Evolutionary conservation across 2,329 filamentous ascomycete species (phyloP).

Genomic region (Colletotrichum zoysiae): DNA sequence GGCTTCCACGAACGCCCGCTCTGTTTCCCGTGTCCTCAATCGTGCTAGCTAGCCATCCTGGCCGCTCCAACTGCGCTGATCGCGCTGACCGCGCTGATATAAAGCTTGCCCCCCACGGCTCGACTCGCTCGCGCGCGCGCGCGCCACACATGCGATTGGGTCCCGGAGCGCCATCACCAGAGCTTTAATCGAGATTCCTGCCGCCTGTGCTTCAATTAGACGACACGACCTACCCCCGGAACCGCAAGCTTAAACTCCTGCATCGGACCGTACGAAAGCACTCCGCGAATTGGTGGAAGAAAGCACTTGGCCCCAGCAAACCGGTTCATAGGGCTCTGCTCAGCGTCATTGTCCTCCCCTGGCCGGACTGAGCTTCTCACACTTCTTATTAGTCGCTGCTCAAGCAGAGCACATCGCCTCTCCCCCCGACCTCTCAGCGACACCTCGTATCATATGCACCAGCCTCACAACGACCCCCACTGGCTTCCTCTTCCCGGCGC

Average conservation of each 20-base stretch:
- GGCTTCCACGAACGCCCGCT: slow-evolving; percentile 1
- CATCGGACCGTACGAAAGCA: slow-evolving; percentile 19
- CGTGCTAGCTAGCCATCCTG: slow-evolving; percentile 12
- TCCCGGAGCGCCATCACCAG: slow-evolving; percentile 27
- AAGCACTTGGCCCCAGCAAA: slow-evolving; percentile 25
- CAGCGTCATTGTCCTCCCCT: slow-evolving; percentile 13
- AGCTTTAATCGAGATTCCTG: slow-evolving; percentile 39
- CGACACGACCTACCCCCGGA: slow-evolving; percentile 25
- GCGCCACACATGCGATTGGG: slow-evolving; percentile 16
- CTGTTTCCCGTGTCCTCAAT: slow-evolving; percentile 4
- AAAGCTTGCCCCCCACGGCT: slow-evolving; percentile 24
- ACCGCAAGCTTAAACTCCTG: slow-evolving; percentile 27
- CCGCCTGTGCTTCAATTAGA: slow-evolving; percentile 35
- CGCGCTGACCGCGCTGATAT: background rate
- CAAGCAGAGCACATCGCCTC: slow-evolving; percentile 25
- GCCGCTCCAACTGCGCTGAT: background rate
- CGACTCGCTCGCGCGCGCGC: slow-evolving; percentile 6
- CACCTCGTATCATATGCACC: slow-evolving; percentile 26
- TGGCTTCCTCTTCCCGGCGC: slow-evolving; percentile 33
- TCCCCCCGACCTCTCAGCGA: slow-evolving; percentile 21
- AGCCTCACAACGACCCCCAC: slow-evolving; percentile 42
- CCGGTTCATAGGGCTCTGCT: slow-evolving; percentile 25
- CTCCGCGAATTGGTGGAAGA: slow-evolving; percentile 40
- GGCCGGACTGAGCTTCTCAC: slow-evolving; percentile 11
- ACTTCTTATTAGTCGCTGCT: slow-evolving; percentile 32